Conservation (phyloP, 1,139 yeast species). For the Wickerhamiella pararugosa region DNA sequence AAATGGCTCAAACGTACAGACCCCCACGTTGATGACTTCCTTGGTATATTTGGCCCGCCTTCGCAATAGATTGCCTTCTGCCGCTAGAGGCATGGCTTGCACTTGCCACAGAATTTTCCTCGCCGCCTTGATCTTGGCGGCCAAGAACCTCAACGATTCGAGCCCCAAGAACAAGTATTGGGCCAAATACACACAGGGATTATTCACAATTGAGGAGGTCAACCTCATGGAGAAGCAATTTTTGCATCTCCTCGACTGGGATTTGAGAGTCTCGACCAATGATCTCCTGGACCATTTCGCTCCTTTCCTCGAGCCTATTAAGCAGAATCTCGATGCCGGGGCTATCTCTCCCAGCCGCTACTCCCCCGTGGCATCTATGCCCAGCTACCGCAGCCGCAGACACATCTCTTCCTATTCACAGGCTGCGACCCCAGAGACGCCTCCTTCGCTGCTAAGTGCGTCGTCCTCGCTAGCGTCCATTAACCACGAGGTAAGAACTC, state of each 20-base stretch:
- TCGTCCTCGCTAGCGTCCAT: conserved; percentile 6
- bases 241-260: conserved; percentile 72
- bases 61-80: conserved; percentile 64
- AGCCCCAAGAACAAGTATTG: conserved; percentile 93
- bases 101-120: conserved; percentile 86
- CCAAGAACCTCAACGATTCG: conserved; percentile 83
- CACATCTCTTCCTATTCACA: background rate
- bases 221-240: conserved; percentile 86
- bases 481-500: conserved; percentile 3
- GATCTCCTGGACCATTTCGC: conserved; percentile 58
- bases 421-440: conserved; percentile 2
- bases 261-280: conserved; percentile 47
- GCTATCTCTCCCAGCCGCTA: background rate
- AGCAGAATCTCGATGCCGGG: conserved; percentile 19
- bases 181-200: conserved; percentile 81
- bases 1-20: conserved; percentile 76
- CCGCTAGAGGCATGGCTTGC: conserved; percentile 85
- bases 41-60: conserved; percentile 67
- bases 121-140: conserved; percentile 75
- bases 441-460: conserved; percentile 4
- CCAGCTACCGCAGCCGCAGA: background rate
- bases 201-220: conserved; percentile 60
- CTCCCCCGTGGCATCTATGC: background rate
- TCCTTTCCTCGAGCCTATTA: conserved; percentile 65
- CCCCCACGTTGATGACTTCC: conserved; percentile 88